Evolutionary conservation across 176 grass and related monocot species (phyloP).

Genomic region (Sorghum bicolor): Sorghum_bicolor_NCBIv3 NC_012873.2:5638001-5638500

Average conservation of each 20-base stretch:
- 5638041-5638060: slow-evolving; percentile 89
- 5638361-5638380: slow-evolving; percentile 66
- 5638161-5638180: slow-evolving; percentile 83
- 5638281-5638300: slow-evolving; percentile 1
- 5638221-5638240: neutral
- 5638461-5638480: slow-evolving; percentile 75
- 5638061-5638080: slow-evolving; percentile 92
- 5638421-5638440: slow-evolving; percentile 88
- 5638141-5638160: slow-evolving; percentile 73
- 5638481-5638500: slow-evolving; percentile 73
- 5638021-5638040: slow-evolving; percentile 95
- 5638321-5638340: slow-evolving; percentile 71
- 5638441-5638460: slow-evolving; percentile 86
- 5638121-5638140: slow-evolving; percentile 67
- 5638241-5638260: neutral
- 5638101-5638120: slow-evolving; percentile 92
- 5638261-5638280: neutral
- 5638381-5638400: slow-evolving; percentile 83
- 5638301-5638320: slow-evolving; percentile 93
- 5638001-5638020: slow-evolving; percentile 80
- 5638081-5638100: slow-evolving; percentile 86
- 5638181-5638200: slow-evolving; percentile 69
- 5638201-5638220: slow-evolving; percentile 84
- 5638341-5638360: slow-evolving; percentile 71
- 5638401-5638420: slow-evolving; percentile 80